Conservation (phyloP, 225 moss, liverwort and hornwort genomes). For the Marchantia paleacea region DNA sequence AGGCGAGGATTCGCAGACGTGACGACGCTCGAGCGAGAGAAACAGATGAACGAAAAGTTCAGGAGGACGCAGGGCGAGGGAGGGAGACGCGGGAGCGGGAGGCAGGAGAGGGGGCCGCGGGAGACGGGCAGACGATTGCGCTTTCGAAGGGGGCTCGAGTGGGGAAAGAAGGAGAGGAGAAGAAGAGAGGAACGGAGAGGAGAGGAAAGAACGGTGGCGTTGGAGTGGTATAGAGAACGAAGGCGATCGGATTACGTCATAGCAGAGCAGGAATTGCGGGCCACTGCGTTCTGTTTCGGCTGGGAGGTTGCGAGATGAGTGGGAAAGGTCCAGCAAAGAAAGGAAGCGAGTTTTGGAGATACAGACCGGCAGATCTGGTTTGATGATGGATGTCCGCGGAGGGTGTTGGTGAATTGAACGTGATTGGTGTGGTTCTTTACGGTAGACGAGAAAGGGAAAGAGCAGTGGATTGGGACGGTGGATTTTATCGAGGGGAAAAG, state of each 20-base stretch:
- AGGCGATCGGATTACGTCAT: not conserved
- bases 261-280: not conserved
- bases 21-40: too few species aligned
- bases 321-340: not conserved
- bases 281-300: not conserved
- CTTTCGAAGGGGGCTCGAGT: too few species aligned
- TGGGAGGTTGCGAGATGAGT: not conserved
- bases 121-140: conserved; percentile 22
- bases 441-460: not conserved
- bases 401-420: not conserved
- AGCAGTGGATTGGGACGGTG: not conserved
- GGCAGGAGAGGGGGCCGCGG: not conserved
- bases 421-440: not conserved
- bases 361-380: conserved; percentile 5
- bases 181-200: too few species aligned
- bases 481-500: not conserved
- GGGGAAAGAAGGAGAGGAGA: too few species aligned
- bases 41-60: not conserved
- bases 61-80: not conserved
- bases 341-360: conserved; percentile 9
- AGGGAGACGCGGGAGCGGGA: conserved; percentile 1
- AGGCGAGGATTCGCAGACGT: too few species aligned
- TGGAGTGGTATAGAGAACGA: too few species aligned
- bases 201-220: too few species aligned
- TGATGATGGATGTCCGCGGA: not conserved